Conservation (phyloP, 352 stramenopile species). For the Aphanomyces euteiches region DNA sequence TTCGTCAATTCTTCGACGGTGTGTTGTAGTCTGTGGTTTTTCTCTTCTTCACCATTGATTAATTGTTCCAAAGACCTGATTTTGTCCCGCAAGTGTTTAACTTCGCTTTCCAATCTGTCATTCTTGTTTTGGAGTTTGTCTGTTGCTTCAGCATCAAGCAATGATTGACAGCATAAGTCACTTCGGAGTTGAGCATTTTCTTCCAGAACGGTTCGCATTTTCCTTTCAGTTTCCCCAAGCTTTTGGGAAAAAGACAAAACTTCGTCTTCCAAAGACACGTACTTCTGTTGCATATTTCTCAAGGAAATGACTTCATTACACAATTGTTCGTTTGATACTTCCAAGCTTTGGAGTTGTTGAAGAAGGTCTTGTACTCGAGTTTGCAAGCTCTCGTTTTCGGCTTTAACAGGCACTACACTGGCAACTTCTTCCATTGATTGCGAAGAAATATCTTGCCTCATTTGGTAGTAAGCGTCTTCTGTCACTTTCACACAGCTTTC, state of each 20-base stretch:
- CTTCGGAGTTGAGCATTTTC: slow-evolving; percentile 12
- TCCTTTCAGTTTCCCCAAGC: not conserved
- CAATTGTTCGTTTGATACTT: not conserved
- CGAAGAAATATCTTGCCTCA: slow-evolving; percentile 6
- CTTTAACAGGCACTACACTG: not conserved
- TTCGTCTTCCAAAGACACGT: not conserved
- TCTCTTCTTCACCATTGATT: not conserved
- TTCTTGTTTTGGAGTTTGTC: not conserved
- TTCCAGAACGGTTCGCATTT: not conserved
- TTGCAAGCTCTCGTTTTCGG: slow-evolving; percentile 11
- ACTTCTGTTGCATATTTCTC: not conserved
- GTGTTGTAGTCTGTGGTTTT: not conserved
- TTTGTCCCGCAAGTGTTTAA: not conserved
- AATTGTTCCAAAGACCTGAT: not conserved
- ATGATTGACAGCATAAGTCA: slow-evolving; percentile 1
- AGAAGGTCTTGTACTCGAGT: not conserved
- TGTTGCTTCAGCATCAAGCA: slow-evolving; percentile 8
- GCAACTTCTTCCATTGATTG: slow-evolving; percentile 6
- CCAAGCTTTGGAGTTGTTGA: not conserved
- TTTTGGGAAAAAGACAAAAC: not conserved
- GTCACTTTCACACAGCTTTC: slow-evolving; percentile 12
- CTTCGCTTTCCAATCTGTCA: not conserved
- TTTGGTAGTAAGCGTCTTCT: slow-evolving; percentile 19
- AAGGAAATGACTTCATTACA: not conserved
- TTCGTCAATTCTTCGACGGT: not conserved